Evolutionary conservation across 176 grass and related monocot species (phyloP), one percentile per base, ranked within the genome.

Genomic region (Oryza rufipogon): DNA sequence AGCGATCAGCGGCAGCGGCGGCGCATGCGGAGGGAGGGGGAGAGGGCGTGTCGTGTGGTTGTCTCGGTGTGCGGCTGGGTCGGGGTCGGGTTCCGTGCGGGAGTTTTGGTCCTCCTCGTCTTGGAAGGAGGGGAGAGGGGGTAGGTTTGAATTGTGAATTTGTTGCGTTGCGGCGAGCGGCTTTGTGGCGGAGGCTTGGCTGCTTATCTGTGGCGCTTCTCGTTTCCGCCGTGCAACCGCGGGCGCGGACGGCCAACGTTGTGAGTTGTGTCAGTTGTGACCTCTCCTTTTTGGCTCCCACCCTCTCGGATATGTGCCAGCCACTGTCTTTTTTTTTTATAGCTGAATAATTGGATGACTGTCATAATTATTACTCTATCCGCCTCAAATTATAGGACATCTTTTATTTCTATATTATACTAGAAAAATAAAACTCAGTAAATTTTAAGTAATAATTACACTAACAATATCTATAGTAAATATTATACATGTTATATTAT

Each of bases 21-120:
- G 12, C 69, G 34, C 88, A 89, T 89, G 65, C 77, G 80, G 15
- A 6, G 20, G 30, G 80, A 15, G 5, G 20, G 42, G 2, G 2
- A 17, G 65, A 10, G 11, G 2, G 79, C 30, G 64, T 6, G 11
- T 34, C 6, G 68, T 10, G 69, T 20, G 36, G 10, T 32, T 32
- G 30, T 32, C 30, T 32, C 30, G 30, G 30, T 32, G 30, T 11
- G 25, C 64, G 20, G 36, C 9, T 73, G 68, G 22, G 67, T 48
- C 9, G 60, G 68, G 38, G 49, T 68, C 12, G 36, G 69, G 68
- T 25, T 60, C n/a, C 23, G 23, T 19, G 64, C 17, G 39, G 3
- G 64, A n/a, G 45, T 80, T 80, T 51, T 4, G 65, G 6, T 69
- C 65, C 30, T 38, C 11, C 0, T 20, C 30, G 30, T 32, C 5